Evolutionary conservation across 2,329 filamentous ascomycete genomes (phyloP).

Genomic region (Dactylellina sp.): DNA sequence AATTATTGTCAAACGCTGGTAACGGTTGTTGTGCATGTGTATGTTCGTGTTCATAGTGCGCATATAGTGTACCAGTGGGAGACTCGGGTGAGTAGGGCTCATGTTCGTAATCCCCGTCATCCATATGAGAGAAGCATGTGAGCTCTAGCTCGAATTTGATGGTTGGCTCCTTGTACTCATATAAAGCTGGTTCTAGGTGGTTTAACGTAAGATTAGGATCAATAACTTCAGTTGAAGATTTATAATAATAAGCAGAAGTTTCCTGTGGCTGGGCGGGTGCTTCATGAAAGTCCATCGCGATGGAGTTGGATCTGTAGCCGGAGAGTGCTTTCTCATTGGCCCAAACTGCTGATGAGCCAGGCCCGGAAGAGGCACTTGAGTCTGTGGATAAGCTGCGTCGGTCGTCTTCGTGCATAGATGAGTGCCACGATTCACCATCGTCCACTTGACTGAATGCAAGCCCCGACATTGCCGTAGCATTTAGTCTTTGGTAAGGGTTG

Average conservation of each 20-base stretch:
- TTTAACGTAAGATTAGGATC: slow-evolving; percentile 52
- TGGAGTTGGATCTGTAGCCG: slow-evolving; percentile 37
- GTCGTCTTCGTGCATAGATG: slow-evolving; percentile 46
- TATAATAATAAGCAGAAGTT: slow-evolving; percentile 29
- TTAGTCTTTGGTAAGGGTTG: slow-evolving; percentile 22
- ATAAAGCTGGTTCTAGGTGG: slow-evolving; percentile 32
- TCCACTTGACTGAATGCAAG: slow-evolving; percentile 30
- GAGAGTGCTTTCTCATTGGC: slow-evolving; percentile 12
- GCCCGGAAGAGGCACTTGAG: slow-evolving; percentile 31
- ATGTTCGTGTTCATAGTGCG: slow-evolving; percentile 11
- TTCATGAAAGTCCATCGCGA: slow-evolving; percentile 37
- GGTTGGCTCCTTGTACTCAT: slow-evolving; percentile 28
- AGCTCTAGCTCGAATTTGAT: slow-evolving; percentile 48
- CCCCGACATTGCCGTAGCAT: slow-evolving; percentile 14
- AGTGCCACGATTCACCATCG: slow-evolving; percentile 44
- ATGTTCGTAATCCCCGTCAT: slow-evolving; percentile 42
- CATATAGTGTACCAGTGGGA: slow-evolving; percentile 17
- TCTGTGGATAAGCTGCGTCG: slow-evolving; percentile 40
- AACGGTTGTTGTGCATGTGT: neutral
- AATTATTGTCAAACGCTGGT: slow-evolving; percentile 16
- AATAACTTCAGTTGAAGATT: slow-evolving; percentile 39
- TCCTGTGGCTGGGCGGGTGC: slow-evolving; percentile 6
- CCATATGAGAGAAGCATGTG: neutral
- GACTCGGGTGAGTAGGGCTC: slow-evolving; percentile 31
- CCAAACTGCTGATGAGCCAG: slow-evolving; percentile 14